A percentile compares a stretch with the other conserved stretches of the same genome.
Evolutionary conservation across 805 yeast genomes (phyloP).

Genomic region (Lipomyces yamanashiensis): DNA sequence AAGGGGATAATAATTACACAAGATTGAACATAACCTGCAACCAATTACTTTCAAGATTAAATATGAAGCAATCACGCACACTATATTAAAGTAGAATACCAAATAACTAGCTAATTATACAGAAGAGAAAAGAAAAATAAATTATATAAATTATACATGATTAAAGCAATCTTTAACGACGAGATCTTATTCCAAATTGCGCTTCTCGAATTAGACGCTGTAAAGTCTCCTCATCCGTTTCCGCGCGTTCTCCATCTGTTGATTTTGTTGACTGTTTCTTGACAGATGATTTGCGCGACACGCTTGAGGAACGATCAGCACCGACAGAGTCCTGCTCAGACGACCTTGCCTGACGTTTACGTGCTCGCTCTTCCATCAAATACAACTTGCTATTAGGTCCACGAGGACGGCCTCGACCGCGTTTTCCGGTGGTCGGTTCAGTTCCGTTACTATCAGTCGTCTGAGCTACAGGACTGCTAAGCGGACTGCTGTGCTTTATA

Average conservation of each 20-base stretch:
- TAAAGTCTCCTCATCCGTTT: slow-evolving; percentile 17
- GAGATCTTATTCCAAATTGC: slow-evolving; percentile 33
- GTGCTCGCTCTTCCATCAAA: slow-evolving; percentile 1
- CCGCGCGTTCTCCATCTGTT: neutral
- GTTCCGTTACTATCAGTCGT: neutral
- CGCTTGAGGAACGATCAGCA: neutral
- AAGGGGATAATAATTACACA: no score
- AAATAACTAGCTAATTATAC: slow-evolving; percentile 3
- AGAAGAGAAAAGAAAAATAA: neutral
- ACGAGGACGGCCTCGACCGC: slow-evolving; percentile 26
- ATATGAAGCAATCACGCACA: neutral
- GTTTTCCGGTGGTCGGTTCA: slow-evolving; percentile 5
- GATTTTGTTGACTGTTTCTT: neutral
- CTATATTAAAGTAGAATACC: neutral
- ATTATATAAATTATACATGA: neutral
- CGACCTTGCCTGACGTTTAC: neutral
- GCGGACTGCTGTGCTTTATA: neutral
- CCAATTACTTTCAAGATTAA: neutral
- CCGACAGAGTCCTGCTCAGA: neutral
- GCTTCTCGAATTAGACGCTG: slow-evolving; percentile 33
- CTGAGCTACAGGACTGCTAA: neutral
- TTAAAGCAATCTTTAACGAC: slow-evolving; percentile 14
- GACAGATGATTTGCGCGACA: neutral
- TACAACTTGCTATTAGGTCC: slow-evolving; percentile 8
- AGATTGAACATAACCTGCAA: no score